Percentiles rank a stretch among this genome's conserved stretches.
phyloP scores from a whole-genome alignment of 345 rosid species.

The Brassica carinata region DNA sequence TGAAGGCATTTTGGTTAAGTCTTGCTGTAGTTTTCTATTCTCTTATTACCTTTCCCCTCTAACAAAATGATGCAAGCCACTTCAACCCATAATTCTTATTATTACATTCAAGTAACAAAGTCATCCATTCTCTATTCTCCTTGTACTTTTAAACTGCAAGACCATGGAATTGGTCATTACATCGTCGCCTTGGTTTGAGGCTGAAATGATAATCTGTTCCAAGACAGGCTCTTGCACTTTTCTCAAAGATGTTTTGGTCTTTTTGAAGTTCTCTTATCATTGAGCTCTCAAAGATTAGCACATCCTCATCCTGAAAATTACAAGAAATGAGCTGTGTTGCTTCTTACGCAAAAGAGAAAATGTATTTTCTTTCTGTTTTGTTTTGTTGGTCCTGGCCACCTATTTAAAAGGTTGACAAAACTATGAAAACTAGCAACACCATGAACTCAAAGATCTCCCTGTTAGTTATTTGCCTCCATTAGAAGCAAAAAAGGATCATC shows the following conservation, averaged over 20 bases:
- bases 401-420: slow-evolving; percentile 24
- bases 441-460: background rate
- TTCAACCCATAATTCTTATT: background rate
- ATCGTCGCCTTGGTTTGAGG: background rate
- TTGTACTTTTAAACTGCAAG: background rate
- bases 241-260: background rate
- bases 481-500: background rate
- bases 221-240: background rate
- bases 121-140: background rate
- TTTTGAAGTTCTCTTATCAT: background rate
- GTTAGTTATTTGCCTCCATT: background rate
- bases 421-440: background rate
- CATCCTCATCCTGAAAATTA: background rate
- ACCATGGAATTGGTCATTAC: background rate
- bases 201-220: background rate
- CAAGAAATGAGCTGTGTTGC: background rate
- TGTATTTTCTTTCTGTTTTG: background rate
- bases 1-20: too few species aligned
- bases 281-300: background rate
- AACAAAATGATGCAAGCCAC: background rate
- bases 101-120: background rate
- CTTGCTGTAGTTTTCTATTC: too few species aligned
- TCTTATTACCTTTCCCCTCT: background rate
- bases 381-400: background rate
- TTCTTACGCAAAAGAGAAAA: background rate